phyloP scores from a whole-genome alignment of 2,329 filamentous ascomycete genomes.

The Microdochium trichocladiopsis region DNA sequence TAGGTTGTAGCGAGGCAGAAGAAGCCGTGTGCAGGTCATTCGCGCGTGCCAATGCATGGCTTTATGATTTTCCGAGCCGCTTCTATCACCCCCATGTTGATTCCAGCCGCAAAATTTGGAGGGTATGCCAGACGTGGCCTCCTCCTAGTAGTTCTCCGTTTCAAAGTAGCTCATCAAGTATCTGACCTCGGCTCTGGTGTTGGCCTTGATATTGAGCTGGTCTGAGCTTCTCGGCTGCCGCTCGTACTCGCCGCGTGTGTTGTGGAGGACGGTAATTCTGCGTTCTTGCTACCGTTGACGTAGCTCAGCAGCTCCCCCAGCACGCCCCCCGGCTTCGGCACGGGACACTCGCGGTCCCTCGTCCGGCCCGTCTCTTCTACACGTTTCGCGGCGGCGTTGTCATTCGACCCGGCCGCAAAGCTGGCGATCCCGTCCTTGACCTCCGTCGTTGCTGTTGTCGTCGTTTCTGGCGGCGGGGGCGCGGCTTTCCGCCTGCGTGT shows the following conservation, averaged over 20 bases:
- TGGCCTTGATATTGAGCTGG: background rate
- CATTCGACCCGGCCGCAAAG: conserved; percentile 23
- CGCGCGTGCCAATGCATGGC: too few species aligned
- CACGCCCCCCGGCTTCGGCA: conserved; percentile 81
- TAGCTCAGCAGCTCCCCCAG: conserved; percentile 68
- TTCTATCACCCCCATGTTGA: too few species aligned
- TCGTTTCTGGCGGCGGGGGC: conserved; percentile 18
- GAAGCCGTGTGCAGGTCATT: too few species aligned
- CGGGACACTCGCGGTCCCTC: conserved; percentile 70
- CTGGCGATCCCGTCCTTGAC: conserved; percentile 40
- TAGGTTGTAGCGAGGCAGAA: too few species aligned
- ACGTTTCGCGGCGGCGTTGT: too few species aligned
- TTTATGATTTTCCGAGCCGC: too few species aligned
- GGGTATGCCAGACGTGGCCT: too few species aligned
- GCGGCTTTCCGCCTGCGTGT: background rate
- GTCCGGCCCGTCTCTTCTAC: conserved; percentile 16
- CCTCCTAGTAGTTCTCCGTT: too few species aligned
- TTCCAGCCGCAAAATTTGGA: too few species aligned
- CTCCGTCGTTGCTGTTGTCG: conserved; percentile 22
- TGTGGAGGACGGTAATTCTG: background rate
- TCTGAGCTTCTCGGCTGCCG: background rate
- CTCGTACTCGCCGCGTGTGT: too few species aligned
- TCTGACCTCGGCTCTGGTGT: background rate
- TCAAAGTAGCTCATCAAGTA: too few species aligned
- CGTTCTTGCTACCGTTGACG: conserved; percentile 3